These are phyloP conservation scores for Penicillium manginii DNA, from an alignment of 495 filamentous ascomycete genomes.

Conservation along the genomic window DNA sequence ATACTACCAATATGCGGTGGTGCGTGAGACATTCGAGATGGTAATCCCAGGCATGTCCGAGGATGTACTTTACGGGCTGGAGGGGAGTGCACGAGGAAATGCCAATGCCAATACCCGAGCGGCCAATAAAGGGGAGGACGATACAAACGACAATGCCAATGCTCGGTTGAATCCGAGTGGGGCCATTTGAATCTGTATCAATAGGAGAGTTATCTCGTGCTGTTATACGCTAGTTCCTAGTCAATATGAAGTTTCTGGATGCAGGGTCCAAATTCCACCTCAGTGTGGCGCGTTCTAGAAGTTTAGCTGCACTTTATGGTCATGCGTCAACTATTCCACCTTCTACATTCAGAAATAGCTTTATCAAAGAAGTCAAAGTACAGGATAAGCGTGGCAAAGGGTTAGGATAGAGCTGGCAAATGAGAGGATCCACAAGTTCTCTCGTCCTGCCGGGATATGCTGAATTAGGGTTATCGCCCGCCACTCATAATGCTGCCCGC, in stretches of 20 bases:
- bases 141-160: background rate
- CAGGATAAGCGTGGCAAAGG: slow-evolving; percentile 2
- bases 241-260: background rate
- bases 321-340: background rate
- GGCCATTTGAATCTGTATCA: background rate
- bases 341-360: background rate
- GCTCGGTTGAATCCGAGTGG: slow-evolving; percentile 1
- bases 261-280: background rate
- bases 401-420: background rate
- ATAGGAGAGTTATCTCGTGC: background rate
- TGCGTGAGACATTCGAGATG: slow-evolving; percentile 58
- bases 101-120: slow-evolving; percentile 3
- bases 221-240: background rate
- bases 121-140: background rate
- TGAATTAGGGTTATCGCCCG: slow-evolving; percentile 1
- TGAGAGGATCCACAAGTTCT: background rate
- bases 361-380: background rate
- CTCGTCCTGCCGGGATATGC: background rate
- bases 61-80: slow-evolving; percentile 38
- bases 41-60: slow-evolving; percentile 43
- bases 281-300: background rate
- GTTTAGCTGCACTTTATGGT: background rate
- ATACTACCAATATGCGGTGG: slow-evolving; percentile 59
- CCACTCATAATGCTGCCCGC: slow-evolving; percentile 16
- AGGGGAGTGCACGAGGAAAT: slow-evolving; percentile 26